Evolutionary conservation across 805 yeast genomes (phyloP).

Genomic region (Sugiyamaella lignohabitans): DNA sequence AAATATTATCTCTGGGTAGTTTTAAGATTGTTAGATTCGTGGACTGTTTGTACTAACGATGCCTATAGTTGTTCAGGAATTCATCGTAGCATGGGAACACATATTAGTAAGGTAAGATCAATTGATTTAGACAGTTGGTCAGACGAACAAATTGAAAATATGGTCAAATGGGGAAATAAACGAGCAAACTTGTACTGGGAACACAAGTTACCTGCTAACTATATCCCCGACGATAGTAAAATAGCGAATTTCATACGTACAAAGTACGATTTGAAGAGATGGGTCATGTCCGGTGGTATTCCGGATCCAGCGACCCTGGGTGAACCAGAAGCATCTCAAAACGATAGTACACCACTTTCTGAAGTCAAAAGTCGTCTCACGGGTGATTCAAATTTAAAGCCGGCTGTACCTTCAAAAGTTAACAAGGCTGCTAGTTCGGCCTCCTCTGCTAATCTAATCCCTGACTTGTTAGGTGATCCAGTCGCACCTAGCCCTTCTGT

Average conservation of each 20-base stretch:
- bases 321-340: slow-evolving; percentile 8
- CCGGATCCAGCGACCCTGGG: slow-evolving; percentile 53
- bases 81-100: slow-evolving; percentile 93
- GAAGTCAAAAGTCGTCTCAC: slow-evolving; percentile 17
- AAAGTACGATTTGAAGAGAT: slow-evolving; percentile 83
- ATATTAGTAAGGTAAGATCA: slow-evolving; percentile 84
- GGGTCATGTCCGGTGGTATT: slow-evolving; percentile 54
- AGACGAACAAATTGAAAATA: slow-evolving; percentile 75
- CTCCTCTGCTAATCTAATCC: slow-evolving; percentile 30
- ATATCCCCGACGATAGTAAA: slow-evolving; percentile 77
- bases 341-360: slow-evolving; percentile 22
- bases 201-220: slow-evolving; percentile 57
- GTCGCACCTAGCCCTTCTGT: background rate
- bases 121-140: slow-evolving; percentile 97
- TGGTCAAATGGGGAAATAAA: slow-evolving; percentile 84
- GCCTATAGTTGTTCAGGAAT: slow-evolving; percentile 70
- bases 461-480: slow-evolving; percentile 42
- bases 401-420: slow-evolving; percentile 1
- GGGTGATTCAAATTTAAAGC: background rate
- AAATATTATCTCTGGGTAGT: too few relatives aligned
- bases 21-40: background rate
- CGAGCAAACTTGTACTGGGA: slow-evolving; percentile 83
- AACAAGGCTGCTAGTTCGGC: background rate
- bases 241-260: slow-evolving; percentile 86
- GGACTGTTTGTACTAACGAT: background rate